A percentile compares a stretch with the other conserved stretches of the same genome.
Conservation (phyloP, 495 filamentous ascomycete genomes). For the Neurospora sp. region DNA sequence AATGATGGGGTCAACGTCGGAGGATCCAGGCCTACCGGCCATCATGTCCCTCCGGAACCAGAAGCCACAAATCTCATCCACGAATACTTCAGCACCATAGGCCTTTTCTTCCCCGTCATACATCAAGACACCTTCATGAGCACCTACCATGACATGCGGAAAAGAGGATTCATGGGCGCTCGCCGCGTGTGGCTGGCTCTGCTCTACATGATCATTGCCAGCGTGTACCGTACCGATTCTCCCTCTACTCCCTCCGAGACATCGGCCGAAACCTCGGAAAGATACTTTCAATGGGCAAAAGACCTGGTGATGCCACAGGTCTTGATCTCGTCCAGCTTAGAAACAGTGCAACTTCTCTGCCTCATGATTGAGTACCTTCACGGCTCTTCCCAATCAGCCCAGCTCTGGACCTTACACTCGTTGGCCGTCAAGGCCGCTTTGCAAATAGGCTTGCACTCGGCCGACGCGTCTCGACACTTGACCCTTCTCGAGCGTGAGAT, state of each 20-base stretch:
- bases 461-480: neutral
- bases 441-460: neutral
- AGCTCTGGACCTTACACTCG: neutral
- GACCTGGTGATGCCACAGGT: neutral
- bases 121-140: neutral
- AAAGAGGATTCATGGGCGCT: neutral
- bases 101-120: neutral
- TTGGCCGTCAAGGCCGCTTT: neutral
- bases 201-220: neutral
- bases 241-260: neutral
- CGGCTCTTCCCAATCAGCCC: neutral
- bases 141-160: neutral
- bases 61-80: neutral
- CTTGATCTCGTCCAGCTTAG: neutral
- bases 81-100: neutral
- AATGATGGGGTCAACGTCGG: neutral
- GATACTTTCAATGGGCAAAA: neutral
- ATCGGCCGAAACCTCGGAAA: neutral
- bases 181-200: neutral
- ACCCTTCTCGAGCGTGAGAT: neutral
- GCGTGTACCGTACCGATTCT: neutral
- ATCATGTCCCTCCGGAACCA: neutral
- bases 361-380: neutral
- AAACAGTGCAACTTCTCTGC: neutral
- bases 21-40: neutral